phyloP scores from a whole-genome alignment of 345 rosid species.

The Clarkia xantiana region DNA sequence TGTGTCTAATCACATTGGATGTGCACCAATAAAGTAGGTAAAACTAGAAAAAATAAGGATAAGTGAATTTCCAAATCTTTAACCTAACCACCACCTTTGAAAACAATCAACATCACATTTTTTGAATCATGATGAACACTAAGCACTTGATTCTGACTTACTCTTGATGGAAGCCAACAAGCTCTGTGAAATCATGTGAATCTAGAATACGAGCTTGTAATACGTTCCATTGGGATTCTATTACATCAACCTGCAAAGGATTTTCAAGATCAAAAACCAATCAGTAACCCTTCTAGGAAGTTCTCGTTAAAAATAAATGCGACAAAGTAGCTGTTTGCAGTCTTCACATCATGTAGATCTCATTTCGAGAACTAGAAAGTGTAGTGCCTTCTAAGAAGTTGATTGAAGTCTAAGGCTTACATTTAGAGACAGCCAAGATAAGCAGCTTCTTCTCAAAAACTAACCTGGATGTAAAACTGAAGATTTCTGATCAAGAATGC shows the following conservation, averaged over 20 bases:
- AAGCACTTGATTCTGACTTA: slow-evolving; percentile 17
- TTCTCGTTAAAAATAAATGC: too few species aligned
- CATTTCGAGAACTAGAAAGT: too few species aligned
- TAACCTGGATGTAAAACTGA: slow-evolving; percentile 94
- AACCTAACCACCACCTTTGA: too few species aligned
- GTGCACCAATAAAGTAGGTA: too few species aligned
- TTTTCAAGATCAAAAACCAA: not conserved
- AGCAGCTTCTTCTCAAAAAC: not conserved
- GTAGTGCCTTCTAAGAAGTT: not conserved
- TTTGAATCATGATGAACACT: not conserved
- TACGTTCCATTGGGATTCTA: slow-evolving; percentile 99
- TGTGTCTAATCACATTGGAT: too few species aligned
- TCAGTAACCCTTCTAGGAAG: not conserved
- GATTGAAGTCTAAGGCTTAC: not conserved
- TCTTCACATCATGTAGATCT: too few species aligned
- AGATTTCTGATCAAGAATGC: slow-evolving; percentile 91
- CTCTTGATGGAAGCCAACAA: slow-evolving; percentile 97
- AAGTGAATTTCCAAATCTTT: too few species aligned
- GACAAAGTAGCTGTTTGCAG: too few species aligned
- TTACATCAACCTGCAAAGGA: slow-evolving; percentile 66
- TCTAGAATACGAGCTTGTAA: slow-evolving; percentile 70
- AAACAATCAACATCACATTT: not conserved
- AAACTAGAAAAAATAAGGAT: too few species aligned
- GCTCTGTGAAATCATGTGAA: slow-evolving; percentile 87
- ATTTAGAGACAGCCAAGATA: too few species aligned